Conservation (phyloP, 257 asterid genomes). For the Henckelia pumila region DNA sequence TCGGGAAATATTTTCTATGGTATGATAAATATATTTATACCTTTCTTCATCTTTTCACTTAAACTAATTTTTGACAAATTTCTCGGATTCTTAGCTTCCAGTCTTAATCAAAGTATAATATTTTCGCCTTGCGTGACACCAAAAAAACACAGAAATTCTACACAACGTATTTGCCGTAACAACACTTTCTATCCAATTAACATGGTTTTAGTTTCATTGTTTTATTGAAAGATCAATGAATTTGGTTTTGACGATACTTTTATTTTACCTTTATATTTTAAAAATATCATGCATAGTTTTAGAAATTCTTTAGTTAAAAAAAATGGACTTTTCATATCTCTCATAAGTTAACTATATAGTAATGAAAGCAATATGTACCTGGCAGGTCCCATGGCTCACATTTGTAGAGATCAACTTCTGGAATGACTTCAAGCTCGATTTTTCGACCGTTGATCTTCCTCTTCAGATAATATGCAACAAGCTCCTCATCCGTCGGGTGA, state of each 20-base stretch:
- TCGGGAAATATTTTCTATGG: not conserved
- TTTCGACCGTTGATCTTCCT: conserved; percentile 84
- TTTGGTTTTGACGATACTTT: not conserved
- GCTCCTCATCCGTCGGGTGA: conserved; percentile 98
- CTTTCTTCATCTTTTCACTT: not conserved
- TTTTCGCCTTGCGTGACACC: not conserved
- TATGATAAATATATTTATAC: not conserved
- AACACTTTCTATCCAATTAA: not conserved
- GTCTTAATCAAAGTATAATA: not conserved
- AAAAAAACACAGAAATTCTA: not conserved
- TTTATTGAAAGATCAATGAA: not conserved
- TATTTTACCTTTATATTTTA: too few relatives aligned
- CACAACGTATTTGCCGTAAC: not conserved
- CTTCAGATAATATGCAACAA: conserved; percentile 88
- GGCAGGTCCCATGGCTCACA: conserved; percentile 99
- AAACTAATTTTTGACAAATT: not conserved
- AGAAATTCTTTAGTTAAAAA: not conserved
- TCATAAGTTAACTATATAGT: too few relatives aligned
- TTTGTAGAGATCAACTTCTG: conserved; percentile 98
- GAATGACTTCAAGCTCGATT: conserved; percentile 90
- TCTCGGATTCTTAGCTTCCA: not conserved
- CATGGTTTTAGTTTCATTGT: conserved; percentile 6
- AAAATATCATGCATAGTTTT: too few relatives aligned
- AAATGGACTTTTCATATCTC: not conserved
- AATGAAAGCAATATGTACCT: conserved; percentile 40